Conservation (phyloP, 2,329 filamentous ascomycete species). For the Penicillium sp. region DNA sequence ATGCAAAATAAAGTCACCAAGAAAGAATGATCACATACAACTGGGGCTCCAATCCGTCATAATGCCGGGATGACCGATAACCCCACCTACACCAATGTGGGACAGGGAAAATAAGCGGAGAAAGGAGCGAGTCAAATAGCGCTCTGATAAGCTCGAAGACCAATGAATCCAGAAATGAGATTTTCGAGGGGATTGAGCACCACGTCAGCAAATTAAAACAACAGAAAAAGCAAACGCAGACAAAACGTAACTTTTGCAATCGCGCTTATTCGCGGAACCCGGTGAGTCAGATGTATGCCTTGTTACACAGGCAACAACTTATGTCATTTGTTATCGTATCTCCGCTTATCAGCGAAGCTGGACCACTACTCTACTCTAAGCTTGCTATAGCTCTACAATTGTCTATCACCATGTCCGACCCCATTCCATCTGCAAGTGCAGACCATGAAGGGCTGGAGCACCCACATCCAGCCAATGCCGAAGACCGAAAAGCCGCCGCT, state of each 20-base stretch:
- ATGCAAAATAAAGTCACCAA: background rate
- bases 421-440: slow-evolving; percentile 41
- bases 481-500: slow-evolving; percentile 53
- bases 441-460: slow-evolving; percentile 36
- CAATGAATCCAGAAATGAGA: background rate
- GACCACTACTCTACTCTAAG: background rate
- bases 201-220: background rate
- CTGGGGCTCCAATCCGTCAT: slow-evolving; percentile 34
- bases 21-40: slow-evolving; percentile 19
- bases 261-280: slow-evolving; percentile 22
- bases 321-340: background rate
- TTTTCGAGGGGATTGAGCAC: background rate
- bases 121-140: background rate
- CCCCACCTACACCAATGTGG: slow-evolving; percentile 4
- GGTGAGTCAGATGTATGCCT: slow-evolving; percentile 19
- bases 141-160: background rate
- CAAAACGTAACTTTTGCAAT: background rate
- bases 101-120: slow-evolving; percentile 5
- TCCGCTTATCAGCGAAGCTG: slow-evolving; percentile 13
- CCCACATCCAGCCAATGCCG: slow-evolving; percentile 43
- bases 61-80: background rate
- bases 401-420: slow-evolving; percentile 42
- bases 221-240: slow-evolving; percentile 3
- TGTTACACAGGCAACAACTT: background rate
- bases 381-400: background rate